Base-by-base conservation (phyloP, 2,329 filamentous ascomycete genomes). In the Fusarium napiforme region DNA sequence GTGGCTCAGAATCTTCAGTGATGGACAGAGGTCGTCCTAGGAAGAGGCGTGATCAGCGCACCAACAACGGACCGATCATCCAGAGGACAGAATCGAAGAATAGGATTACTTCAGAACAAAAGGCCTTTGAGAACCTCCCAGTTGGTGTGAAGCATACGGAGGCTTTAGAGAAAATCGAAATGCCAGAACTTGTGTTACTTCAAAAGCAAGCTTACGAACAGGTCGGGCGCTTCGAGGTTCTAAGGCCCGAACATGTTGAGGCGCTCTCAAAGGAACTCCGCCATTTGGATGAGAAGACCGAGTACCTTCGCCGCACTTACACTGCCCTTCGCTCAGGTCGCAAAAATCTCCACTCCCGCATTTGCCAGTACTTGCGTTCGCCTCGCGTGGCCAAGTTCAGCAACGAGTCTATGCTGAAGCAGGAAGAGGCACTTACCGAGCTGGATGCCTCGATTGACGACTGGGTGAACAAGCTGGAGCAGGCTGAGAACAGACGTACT, bases 391-490 rank as follows among this genome's bases (percentile, higher is more conserved):
- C 91, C 63, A 91, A 89, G 73, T 94, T 95, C 80, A 93, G 90
- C 73, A 88, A 91, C 71, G 92, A 95, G 69, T 91, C 90, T 26
- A 89, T 96, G 80, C 85, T 95, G 46, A 93, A 92, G 83, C 93
- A 95, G 79, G 93, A 95, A 80, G 93, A 95, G 81, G 92, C 92
- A 4, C 85, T 96, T 16, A 89, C 91, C 3, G 93, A 95, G 80
- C 87, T 96, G 11, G 93, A 96, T 78, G 84, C 87, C 21, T 93
- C 91, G 6, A 95, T 96, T 71, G 93, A 95, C 77, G 92, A 94
- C 79, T 95, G 93, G 91, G 90, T 93, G 55, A 86, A 84, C 75
- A 95, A 95, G 83, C 87, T 95, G n/a, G 93, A 95, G 78, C 88
- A 92, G 71, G 92, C 93, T 15, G 93, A 96, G 81, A 94, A 95